Percentiles rank a stretch among this genome's conserved stretches.
Evolutionary conservation across 805 yeast species (phyloP).

Genomic region (Metschnikowia proteae): DNA sequence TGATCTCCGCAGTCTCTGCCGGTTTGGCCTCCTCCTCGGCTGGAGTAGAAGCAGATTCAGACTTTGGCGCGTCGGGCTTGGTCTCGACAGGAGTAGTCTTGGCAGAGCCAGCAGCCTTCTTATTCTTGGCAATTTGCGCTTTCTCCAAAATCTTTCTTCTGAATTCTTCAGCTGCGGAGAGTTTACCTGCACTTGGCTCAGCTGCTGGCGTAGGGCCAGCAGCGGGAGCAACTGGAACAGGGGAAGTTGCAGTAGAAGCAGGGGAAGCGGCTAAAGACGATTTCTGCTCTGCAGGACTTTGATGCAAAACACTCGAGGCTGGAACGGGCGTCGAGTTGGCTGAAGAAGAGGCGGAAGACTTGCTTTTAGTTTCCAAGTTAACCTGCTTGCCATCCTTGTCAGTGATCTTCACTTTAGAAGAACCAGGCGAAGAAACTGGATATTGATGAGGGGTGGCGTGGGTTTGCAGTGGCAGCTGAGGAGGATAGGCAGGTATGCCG

Average conservation of each 20-base stretch:
- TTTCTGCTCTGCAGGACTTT: constrained; percentile 2
- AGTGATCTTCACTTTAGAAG: constrained; percentile 34
- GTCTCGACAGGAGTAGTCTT: constrained; percentile 6
- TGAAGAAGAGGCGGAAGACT: constrained; percentile 21
- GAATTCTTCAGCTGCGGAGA: constrained; percentile 34
- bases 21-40: not conserved
- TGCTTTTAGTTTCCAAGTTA: constrained; percentile 41
- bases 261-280: constrained; percentile 8
- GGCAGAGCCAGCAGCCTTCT: constrained; percentile 14
- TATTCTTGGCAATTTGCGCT: constrained; percentile 20
- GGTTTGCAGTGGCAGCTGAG: constrained; percentile 18
- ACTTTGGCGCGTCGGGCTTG: not conserved
- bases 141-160: constrained; percentile 33
- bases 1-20: not conserved
- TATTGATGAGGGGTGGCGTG: constrained; percentile 12
- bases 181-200: constrained; percentile 10
- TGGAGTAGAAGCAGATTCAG: not conserved
- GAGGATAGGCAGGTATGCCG: constrained; percentile 16
- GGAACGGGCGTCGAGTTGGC: constrained; percentile 29
- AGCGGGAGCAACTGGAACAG: constrained; percentile 1
- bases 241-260: constrained; percentile 13
- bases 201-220: constrained; percentile 17
- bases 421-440: constrained; percentile 15
- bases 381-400: constrained; percentile 42
- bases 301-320: constrained; percentile 25